A percentile compares a stretch with the other conserved stretches of the same genome.
These are phyloP conservation scores for Albugo candida DNA, from an alignment of 352 stramenopile genomes.

Conservation along the genomic window DNA sequence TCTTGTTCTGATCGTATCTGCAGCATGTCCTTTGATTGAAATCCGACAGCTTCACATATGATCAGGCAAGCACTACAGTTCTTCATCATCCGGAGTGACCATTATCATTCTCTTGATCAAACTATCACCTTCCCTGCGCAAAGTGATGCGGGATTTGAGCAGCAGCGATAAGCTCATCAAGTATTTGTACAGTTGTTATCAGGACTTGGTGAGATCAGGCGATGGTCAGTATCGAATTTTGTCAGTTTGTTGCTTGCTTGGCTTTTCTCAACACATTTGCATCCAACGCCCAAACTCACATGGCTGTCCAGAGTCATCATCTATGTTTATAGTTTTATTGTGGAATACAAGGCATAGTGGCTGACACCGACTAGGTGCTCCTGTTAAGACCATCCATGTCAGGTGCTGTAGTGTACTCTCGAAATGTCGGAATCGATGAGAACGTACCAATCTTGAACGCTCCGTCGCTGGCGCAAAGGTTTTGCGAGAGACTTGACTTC, in stretches of 20 bases:
- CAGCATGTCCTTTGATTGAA: no score
- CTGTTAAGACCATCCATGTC: conserved; percentile 11
- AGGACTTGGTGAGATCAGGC: conserved; percentile 24
- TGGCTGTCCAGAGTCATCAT: conserved; percentile 49
- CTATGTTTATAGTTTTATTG: conserved; percentile 32
- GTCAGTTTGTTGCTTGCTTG: conserved; percentile 54
- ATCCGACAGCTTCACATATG: no score
- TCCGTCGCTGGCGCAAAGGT: no score
- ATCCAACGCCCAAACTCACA: conserved; percentile 40
- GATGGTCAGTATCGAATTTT: conserved; percentile 63
- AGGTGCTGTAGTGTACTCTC: conserved; percentile 49
- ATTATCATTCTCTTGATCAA: no score
- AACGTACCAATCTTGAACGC: no score
- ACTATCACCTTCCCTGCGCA: no score
- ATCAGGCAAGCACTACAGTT: no score
- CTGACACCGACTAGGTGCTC: conserved; percentile 6
- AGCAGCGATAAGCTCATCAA: conserved; percentile 34
- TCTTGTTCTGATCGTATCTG: no score
- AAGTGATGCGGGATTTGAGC: no score
- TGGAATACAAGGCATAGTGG: conserved; percentile 20
- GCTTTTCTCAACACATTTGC: conserved; percentile 50
- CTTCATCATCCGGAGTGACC: no score
- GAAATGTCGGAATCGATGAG: conserved; percentile 44
- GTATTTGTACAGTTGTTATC: conserved; percentile 13
- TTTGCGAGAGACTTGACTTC: no score